Conservation (phyloP, 441 rosid genomes). For the Euphorbia celastroides region DNA sequence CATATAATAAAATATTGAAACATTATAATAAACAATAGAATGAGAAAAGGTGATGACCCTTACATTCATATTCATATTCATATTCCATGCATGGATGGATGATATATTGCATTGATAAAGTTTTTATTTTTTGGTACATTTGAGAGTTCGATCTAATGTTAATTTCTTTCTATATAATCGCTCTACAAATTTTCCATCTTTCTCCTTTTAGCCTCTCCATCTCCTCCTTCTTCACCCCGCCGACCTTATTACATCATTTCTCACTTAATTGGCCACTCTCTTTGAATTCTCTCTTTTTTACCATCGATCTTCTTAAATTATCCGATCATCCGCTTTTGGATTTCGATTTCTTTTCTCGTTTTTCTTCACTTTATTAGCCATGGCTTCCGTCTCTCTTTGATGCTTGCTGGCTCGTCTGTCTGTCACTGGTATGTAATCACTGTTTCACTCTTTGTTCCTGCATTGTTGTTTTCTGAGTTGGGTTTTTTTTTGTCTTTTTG, state of each 20-base stretch:
- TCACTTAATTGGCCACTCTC: conserved; percentile 37
- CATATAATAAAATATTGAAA: not conserved
- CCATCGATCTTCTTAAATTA: conserved; percentile 4
- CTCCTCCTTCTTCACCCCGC: conserved; percentile 76
- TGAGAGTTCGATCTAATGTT: too few relatives aligned
- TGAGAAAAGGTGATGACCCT: conserved; percentile 21
- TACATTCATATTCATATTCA: conserved; percentile 1
- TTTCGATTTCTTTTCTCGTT: not conserved
- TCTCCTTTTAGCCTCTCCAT: conserved; percentile 17
- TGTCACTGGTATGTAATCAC: conserved; percentile 30
- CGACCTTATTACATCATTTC: conserved; percentile 26
- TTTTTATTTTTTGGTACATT: too few relatives aligned
- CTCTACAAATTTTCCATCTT: not conserved
- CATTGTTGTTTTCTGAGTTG: conserved; percentile 32
- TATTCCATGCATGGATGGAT: not conserved
- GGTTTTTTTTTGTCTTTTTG: conserved; percentile 24
- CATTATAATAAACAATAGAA: not conserved
- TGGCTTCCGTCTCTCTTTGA: conserved; percentile 18
- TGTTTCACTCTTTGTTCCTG: conserved; percentile 13
- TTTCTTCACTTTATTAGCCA: conserved; percentile 14
- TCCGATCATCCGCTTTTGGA: conserved; percentile 10
- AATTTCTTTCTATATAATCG: not conserved
- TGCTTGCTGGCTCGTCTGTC: conserved; percentile 19
- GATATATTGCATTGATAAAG: not conserved
- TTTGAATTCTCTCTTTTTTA: conserved; percentile 38